Base-by-base conservation (phyloP, 2,329 filamentous ascomycete genomes). In the Claviceps humidiphila region DNA sequence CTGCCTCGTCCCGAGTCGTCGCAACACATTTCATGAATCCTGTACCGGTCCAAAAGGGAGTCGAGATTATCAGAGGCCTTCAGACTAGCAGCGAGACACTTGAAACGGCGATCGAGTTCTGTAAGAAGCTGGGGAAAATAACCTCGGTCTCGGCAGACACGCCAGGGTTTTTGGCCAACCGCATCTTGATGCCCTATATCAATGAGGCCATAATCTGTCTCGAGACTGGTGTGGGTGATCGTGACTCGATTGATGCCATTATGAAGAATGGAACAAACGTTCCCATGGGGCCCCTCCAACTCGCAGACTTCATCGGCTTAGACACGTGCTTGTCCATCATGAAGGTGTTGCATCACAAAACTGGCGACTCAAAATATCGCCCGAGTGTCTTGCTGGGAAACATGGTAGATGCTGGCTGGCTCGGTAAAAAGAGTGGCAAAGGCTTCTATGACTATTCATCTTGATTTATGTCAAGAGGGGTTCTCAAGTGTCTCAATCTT, bases 201-300 rank as follows among this genome's bases (percentile, higher is more conserved):
- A 98, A 98, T 67, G 93, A 98, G 72, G 93, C 94, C 8, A 77
- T 98, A 60, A 91, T 95, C 58, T 98, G 93, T 68, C 75, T 98
- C 14, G 93, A 98, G 72, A 96, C 93, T 0, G 87, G 88, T 3
- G 82, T 98, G 0, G 93, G 93, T 17, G 78, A 81, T 57, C 85
- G 87, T 60, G 90, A 97, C 63, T 87, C 91, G 57, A 98, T 98
- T 58, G 93, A 98, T 65, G 84, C 79, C 58, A 98, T 98, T 62
- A 98, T 98, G 93, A 97, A 95, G 79, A 96, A 96, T 61, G 93
- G 93, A 47, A 98, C 93, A 22, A 95, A 95, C 64, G 93, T 98
- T 42, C 93, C 93, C 24, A 98, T 98, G 93, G 93, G 93, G 0
- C 93, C 93, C 9, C 74, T 98, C 58, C 84, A 89, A 62, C 72